These are phyloP conservation scores for Biancaea sappan DNA, from an alignment of 306 rosid genomes.

Conservation along the genomic window DNA sequence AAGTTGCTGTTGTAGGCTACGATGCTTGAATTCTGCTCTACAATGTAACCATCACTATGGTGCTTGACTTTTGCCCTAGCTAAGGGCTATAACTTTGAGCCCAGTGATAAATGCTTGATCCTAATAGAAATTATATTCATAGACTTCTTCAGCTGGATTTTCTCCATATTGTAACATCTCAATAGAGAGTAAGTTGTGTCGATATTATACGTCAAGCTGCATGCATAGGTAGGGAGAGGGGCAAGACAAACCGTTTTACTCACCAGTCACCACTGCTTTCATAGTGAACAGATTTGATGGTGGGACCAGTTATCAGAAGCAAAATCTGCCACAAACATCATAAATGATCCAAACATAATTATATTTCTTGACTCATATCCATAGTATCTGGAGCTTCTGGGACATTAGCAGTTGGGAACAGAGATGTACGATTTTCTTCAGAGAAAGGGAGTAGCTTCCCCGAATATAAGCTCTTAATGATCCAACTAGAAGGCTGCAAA, in stretches of 20 bases:
- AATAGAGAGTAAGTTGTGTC: not conserved
- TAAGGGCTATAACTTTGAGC: not conserved
- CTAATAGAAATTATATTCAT: not conserved
- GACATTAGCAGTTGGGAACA: constrained; percentile 35
- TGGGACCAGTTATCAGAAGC: not conserved
- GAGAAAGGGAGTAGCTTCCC: constrained; percentile 66
- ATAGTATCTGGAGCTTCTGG: constrained; percentile 33
- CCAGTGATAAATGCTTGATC: not conserved
- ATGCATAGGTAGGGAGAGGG: not conserved
- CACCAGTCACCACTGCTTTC: not conserved
- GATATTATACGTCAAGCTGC: not conserved
- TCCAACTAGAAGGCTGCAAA: constrained; percentile 76
- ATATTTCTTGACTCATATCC: constrained; percentile 58
- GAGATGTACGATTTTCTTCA: constrained; percentile 24
- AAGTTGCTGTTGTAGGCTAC: not conserved
- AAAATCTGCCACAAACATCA: not conserved
- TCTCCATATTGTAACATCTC: not conserved
- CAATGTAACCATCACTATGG: too few species aligned
- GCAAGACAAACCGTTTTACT: not conserved
- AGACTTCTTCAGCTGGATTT: not conserved
- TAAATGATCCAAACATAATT: constrained; percentile 19
- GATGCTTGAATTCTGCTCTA: too few species aligned
- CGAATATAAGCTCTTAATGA: constrained; percentile 70
- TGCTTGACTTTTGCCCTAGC: not conserved
- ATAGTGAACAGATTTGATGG: not conserved